These are phyloP conservation scores for Beauveria australis DNA, from an alignment of 2,329 filamentous ascomycete genomes.

Conservation along the genomic window DNA sequence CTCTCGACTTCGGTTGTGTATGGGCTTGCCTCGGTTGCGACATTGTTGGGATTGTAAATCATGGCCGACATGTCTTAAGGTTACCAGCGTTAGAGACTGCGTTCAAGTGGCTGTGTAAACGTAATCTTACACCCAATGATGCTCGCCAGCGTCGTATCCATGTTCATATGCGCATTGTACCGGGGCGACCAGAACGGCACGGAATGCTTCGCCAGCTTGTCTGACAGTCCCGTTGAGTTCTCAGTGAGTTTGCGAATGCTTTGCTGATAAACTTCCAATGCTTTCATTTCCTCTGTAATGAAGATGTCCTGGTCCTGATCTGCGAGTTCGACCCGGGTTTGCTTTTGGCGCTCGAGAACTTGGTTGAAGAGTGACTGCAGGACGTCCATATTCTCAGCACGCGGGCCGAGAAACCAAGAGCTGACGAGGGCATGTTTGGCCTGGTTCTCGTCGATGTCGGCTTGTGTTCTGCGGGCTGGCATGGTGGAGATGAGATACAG, in stretches of 20 bases:
- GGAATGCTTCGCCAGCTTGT: not conserved
- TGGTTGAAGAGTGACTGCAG: not conserved
- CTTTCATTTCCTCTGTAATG: not conserved
- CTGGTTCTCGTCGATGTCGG: not conserved
- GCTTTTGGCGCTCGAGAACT: not conserved
- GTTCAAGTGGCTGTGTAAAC: not conserved
- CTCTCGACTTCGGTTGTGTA: not conserved
- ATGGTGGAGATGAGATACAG: no score
- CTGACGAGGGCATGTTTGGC: not conserved
- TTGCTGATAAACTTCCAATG: not conserved
- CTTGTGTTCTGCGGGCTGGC: no score
- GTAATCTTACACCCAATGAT: not conserved
- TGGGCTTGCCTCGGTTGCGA: not conserved
- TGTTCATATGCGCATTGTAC: not conserved
- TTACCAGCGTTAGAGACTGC: not conserved
- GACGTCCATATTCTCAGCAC: not conserved
- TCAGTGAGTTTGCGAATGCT: not conserved
- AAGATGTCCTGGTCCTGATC: not conserved
- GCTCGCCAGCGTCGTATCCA: not conserved
- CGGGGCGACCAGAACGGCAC: not conserved
- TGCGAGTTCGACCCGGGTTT: not conserved
- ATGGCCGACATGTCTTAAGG: not conserved
- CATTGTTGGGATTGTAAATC: not conserved
- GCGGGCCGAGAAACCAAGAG: not conserved
- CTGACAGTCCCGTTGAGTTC: not conserved